Base-by-base conservation (phyloP, 2,329 filamentous ascomycete species). In the Cucurbitaria berberidis region DNA sequence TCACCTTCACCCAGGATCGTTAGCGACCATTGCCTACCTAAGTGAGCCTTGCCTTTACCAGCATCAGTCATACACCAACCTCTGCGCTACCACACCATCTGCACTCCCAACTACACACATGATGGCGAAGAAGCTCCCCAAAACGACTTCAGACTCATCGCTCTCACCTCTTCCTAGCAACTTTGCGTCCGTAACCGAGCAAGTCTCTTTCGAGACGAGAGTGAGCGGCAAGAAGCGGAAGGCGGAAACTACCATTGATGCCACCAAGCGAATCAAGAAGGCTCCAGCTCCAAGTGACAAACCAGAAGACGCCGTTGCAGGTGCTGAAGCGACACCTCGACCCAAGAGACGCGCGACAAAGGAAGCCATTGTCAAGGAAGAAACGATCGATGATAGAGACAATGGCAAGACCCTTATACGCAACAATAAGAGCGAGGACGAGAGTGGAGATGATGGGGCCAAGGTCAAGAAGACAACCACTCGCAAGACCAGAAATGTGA, bases 401-500 rank as follows among this genome's bases (percentile, higher is more conserved):
- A 51, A 60, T 32, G 45, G 56, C 18, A 53, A 48, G 41, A 51
- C 43, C 22, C 24, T 29, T 9, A 48, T 45, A 21, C 44, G 49
- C 29, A 29, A 38, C 38, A 66, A 64, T 46, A 63, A 57, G 32
- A 52, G 34, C 21, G 48, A 51, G 26, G 43, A 55, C 9, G 45
- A 46, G 18, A 34, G 7, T 16, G 26, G 29, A 3, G 29, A 21
- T 24, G 41, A 30, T n/a, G 45, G 43, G 38, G 41, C 29, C 22
- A 54, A 49, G 41, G 45, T 53, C 18, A 66, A 72, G 50, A 48
- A 57, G 27, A 60, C 27, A 0, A 35, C 46, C 8, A 83, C 66
- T 74, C 18, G 78, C 13, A 86, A 84, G 68, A 81, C 81, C 18
- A 60, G 59, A 21, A 32, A 29, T 21, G 27, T 22, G 13, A 34